Conservation (phyloP, 202 grass and related monocot genomes). For the Schoenoplectus tabernaemontani region DNA sequence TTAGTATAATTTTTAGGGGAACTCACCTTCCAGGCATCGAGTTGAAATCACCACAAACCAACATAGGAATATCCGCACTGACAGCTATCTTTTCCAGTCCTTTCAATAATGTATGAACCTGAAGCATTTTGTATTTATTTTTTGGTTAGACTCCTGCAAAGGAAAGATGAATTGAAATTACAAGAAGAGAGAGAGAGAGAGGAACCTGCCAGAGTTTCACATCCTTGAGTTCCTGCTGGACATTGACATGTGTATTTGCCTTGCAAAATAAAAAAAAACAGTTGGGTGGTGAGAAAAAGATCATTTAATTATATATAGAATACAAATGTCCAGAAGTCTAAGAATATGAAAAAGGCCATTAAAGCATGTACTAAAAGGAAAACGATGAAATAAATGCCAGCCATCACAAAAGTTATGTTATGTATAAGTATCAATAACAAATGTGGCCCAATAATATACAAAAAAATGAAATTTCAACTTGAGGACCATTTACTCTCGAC, state of each 20-base stretch:
- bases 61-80: slow-evolving; percentile 98
- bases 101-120: slow-evolving; percentile 96
- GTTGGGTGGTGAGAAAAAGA: neutral
- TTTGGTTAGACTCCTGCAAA: neutral
- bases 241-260: slow-evolving; percentile 99
- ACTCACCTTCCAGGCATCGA: slow-evolving; percentile 71
- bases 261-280: slow-evolving; percentile 29
- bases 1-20: neutral
- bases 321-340: neutral
- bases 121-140: slow-evolving; percentile 20
- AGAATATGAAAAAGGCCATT: slow-evolving; percentile 13
- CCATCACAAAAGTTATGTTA: neutral
- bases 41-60: slow-evolving; percentile 99
- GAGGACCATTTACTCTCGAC: neutral
- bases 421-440: neutral
- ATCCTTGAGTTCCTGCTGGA: slow-evolving; percentile 91
- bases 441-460: neutral
- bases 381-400: neutral
- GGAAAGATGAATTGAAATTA: slow-evolving; percentile 16
- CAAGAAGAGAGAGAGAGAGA: slow-evolving; percentile 19
- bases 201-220: slow-evolving; percentile 94
- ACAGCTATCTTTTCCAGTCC: slow-evolving; percentile 97
- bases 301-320: slow-evolving; percentile 28
- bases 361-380: slow-evolving; percentile 7
- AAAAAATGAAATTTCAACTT: neutral